phyloP scores from a whole-genome alignment of 2,329 filamentous ascomycete genomes.

The Lasiodiplodia sp. region DNA sequence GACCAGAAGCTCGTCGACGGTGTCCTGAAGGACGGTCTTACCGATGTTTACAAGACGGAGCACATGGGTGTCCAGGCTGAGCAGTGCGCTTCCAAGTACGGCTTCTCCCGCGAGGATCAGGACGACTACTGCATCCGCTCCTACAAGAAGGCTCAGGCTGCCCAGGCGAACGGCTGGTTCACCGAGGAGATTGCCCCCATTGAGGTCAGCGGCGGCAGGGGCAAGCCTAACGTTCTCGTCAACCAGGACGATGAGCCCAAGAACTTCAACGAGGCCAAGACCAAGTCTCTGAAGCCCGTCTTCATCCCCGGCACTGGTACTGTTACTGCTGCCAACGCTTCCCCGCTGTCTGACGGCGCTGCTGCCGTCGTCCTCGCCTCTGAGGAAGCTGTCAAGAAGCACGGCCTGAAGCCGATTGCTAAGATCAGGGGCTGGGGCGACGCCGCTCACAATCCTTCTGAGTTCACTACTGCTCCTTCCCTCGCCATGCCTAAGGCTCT shows the following conservation, averaged over 20 bases:
- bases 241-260: conserved; percentile 94
- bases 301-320: conserved; percentile 88
- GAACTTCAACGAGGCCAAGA: conserved; percentile 71
- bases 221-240: conserved; percentile 83
- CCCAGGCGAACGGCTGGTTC: conserved; percentile 83
- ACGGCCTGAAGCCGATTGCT: conserved; percentile 88
- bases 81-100: conserved; percentile 87
- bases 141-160: conserved; percentile 91
- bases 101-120: conserved; percentile 82
- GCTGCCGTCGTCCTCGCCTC: conserved; percentile 92
- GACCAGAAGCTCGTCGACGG: conserved; percentile 89
- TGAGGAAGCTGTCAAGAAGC: conserved; percentile 90
- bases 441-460: conserved; percentile 86
- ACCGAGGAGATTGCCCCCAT: conserved; percentile 86
- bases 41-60: conserved; percentile 93
- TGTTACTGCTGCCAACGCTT: conserved; percentile 95
- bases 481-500: conserved; percentile 97
- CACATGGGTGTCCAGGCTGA: conserved; percentile 96
- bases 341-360: conserved; percentile 93
- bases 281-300: conserved; percentile 67
- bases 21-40: conserved; percentile 92
- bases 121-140: conserved; percentile 95
- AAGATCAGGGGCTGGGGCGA: conserved; percentile 99
- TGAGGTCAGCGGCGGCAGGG: conserved; percentile 84
- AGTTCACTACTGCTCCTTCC: conserved; percentile 93